Conservation (phyloP, 179 eudicot genomes). For the Silene vulgaris region DNA sequence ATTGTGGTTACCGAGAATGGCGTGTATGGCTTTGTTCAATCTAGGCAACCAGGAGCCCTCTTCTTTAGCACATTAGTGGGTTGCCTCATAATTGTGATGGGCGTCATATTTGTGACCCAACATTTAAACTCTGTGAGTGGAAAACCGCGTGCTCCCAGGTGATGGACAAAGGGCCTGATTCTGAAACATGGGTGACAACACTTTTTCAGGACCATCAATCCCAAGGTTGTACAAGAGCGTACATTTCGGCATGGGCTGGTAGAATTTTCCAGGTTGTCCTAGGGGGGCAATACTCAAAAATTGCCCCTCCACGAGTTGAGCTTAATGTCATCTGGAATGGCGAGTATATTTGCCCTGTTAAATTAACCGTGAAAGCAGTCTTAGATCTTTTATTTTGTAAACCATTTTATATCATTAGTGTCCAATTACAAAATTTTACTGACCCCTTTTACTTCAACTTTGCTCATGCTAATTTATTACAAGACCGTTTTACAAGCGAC, state of each 20-base stretch:
- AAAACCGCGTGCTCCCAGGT: conserved; percentile 65
- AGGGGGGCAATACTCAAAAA: neutral
- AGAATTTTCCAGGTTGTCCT: conserved; percentile 12
- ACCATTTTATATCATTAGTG: neutral
- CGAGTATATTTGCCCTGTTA: neutral
- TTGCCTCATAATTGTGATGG: conserved; percentile 94
- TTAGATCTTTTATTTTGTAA: neutral
- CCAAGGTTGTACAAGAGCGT: conserved; percentile 8
- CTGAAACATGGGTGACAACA: neutral
- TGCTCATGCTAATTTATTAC: neutral
- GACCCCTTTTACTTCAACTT: neutral
- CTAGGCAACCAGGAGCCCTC: conserved; percentile 96
- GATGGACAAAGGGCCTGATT: conserved; percentile 9
- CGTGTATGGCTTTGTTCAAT: conserved; percentile 89
- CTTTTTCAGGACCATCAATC: neutral
- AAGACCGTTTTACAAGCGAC: neutral
- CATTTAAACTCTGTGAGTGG: conserved; percentile 69
- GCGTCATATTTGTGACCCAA: conserved; percentile 82
- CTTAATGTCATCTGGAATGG: neutral
- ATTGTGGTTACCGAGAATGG: conserved; percentile 77
- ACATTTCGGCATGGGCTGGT: neutral
- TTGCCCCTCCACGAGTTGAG: neutral
- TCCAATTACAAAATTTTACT: neutral
- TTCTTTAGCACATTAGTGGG: conserved; percentile 97
- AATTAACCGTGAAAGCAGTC: neutral